Conservation (phyloP, 1,284 basidiomycete species). For the Lentinula novae-zelandiae region DNA sequence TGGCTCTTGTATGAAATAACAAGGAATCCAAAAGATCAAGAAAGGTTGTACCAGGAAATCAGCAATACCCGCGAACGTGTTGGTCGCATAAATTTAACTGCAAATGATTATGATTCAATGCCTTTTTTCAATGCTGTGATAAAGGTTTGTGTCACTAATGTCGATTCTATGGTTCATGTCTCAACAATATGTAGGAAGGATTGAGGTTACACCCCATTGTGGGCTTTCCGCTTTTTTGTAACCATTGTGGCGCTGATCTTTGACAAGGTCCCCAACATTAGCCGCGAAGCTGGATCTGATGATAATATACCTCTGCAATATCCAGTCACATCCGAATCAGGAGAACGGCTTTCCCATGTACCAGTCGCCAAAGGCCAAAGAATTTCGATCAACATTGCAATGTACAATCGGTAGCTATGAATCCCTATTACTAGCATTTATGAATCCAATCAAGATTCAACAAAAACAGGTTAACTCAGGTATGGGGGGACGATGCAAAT, state of each 20-base stretch:
- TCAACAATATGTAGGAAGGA: slow-evolving; percentile 15
- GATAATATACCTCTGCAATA: slow-evolving; percentile 18
- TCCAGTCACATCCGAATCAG: slow-evolving; percentile 14
- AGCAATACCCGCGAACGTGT: slow-evolving; percentile 13
- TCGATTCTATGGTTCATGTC: background rate
- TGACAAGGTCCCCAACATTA: slow-evolving; percentile 8
- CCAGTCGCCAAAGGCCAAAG: slow-evolving; percentile 18
- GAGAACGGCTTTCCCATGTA: slow-evolving; percentile 14
- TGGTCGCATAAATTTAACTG: slow-evolving; percentile 17
- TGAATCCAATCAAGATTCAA: background rate
- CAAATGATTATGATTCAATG: slow-evolving; percentile 28
- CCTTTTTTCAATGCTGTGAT: slow-evolving; percentile 19
- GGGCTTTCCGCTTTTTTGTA: background rate
- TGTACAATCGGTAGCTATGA: slow-evolving; percentile 18
- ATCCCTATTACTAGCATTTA: background rate
- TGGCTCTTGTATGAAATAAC: slow-evolving; percentile 26
- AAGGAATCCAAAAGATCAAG: slow-evolving; percentile 21
- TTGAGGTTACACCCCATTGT: slow-evolving; percentile 19
- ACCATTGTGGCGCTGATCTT: background rate
- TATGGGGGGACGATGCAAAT: slow-evolving; percentile 26
- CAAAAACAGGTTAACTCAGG: background rate
- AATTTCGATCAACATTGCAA: slow-evolving; percentile 12
- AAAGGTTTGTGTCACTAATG: slow-evolving; percentile 16
- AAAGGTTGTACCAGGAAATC: slow-evolving; percentile 22
- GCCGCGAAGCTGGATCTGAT: slow-evolving; percentile 15